Conservation (phyloP, 139 green algal genomes). For the Asterochloris erici region DNA sequence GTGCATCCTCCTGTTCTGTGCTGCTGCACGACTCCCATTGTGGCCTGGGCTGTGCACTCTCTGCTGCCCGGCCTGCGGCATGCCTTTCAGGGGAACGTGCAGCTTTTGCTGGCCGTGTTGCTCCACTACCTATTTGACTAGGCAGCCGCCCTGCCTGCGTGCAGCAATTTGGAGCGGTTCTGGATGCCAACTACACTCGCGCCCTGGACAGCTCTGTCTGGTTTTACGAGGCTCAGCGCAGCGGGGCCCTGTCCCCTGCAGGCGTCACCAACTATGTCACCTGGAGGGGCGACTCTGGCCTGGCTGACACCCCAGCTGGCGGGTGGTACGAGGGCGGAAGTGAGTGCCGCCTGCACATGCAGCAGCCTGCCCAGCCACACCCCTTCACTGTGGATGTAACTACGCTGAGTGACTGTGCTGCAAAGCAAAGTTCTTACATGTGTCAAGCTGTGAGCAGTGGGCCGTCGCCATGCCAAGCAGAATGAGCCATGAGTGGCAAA, state of each 20-base stretch:
- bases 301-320: slow-evolving; percentile 3
- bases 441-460: neutral
- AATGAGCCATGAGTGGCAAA: neutral
- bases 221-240: slow-evolving; percentile 23
- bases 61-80: too few species aligned
- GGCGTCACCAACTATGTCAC: neutral
- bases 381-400: neutral
- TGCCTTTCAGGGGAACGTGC: neutral
- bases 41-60: too few species aligned
- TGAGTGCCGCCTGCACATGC: neutral
- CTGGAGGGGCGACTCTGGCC: slow-evolving; percentile 18
- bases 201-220: slow-evolving; percentile 1
- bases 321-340: slow-evolving; percentile 25
- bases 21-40: too few species aligned
- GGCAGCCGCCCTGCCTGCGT: neutral
- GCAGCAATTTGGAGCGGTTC: neutral
- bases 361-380: neutral
- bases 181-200: neutral
- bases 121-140: neutral
- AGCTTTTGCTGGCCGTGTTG: neutral
- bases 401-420: neutral
- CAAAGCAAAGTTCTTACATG: neutral
- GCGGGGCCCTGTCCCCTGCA: neutral
- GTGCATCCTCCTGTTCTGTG: too few species aligned
- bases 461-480: neutral